phyloP scores from a whole-genome alignment of 192 early-diverging fungal species.

The Coemansia guatemalensis region DNA sequence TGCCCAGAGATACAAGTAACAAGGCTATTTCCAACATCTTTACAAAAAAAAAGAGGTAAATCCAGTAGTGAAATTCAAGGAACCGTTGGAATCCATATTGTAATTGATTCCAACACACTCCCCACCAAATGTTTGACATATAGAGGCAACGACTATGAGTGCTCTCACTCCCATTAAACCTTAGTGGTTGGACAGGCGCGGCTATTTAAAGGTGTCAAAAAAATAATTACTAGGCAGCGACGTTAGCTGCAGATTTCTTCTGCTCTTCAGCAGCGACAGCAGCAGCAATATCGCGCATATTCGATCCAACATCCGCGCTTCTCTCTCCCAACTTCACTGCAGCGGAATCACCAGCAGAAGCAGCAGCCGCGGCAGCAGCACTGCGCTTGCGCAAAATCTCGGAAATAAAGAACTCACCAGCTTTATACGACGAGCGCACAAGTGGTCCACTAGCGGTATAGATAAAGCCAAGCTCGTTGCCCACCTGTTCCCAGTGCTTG shows the following conservation, averaged over 20 bases:
- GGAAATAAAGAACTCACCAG: slow-evolving; percentile 95
- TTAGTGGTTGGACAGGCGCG: no score
- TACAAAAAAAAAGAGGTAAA: not conserved
- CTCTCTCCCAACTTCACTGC: not conserved
- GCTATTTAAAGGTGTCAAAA: no score
- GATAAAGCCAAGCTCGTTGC: slow-evolving; percentile 82
- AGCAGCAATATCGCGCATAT: slow-evolving; percentile 42
- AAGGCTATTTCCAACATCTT: no score
- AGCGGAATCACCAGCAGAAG: not conserved
- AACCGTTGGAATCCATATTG: no score
- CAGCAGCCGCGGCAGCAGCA: slow-evolving; percentile 25
- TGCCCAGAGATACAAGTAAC: no score
- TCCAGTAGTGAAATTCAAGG: no score
- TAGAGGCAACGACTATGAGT: no score
- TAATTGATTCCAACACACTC: no score
- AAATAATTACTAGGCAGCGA: not conserved
- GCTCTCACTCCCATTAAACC: no score
- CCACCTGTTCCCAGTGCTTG: slow-evolving; percentile 80
- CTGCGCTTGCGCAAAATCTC: slow-evolving; percentile 68
- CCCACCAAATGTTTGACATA: no score
- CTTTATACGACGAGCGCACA: slow-evolving; percentile 94
- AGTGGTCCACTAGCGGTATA: slow-evolving; percentile 96
- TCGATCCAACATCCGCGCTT: not conserved
- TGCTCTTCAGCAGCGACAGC: slow-evolving; percentile 39
- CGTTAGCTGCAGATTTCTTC: slow-evolving; percentile 7